Evolutionary conservation across 257 asterid genomes (phyloP).

Genomic region (Scutellaria galericulata): DNA sequence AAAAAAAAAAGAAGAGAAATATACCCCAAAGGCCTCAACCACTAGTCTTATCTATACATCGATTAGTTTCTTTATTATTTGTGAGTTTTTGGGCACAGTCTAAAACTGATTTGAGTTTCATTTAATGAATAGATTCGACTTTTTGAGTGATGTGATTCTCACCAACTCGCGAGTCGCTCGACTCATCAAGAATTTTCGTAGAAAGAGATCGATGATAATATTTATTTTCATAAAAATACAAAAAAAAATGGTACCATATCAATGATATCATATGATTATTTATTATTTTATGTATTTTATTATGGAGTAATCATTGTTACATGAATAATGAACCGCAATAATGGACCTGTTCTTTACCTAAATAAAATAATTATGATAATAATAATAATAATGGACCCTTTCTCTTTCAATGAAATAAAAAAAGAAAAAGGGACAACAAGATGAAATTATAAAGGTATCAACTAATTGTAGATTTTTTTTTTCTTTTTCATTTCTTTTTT

Average conservation of each 20-base stretch:
- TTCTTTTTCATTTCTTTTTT: no score
- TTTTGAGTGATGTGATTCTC: constrained; percentile 21
- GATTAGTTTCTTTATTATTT: constrained; percentile 32
- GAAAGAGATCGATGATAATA: background rate
- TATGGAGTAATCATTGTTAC: constrained; percentile 36
- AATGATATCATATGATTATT: constrained; percentile 1
- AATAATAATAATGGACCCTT: background rate
- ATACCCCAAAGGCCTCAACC: constrained; percentile 34
- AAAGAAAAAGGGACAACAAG: no score
- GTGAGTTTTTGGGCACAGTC: constrained; percentile 26
- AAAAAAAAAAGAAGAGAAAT: constrained; percentile 13
- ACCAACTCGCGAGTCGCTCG: background rate
- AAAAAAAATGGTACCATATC: constrained; percentile 3
- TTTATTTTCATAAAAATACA: background rate
- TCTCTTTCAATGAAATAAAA: background rate
- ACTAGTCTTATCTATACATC: constrained; percentile 38
- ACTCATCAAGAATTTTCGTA: constrained; percentile 20
- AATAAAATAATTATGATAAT: background rate
- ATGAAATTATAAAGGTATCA: no score
- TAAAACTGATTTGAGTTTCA: constrained; percentile 46
- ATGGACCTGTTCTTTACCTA: background rate
- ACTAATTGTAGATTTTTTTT: no score
- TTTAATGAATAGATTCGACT: constrained; percentile 34
- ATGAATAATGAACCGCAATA: background rate
- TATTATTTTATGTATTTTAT: background rate